These are phyloP conservation scores for Terana coerulea DNA, from an alignment of 768 basidiomycete genomes.

Conservation along the genomic window DNA sequence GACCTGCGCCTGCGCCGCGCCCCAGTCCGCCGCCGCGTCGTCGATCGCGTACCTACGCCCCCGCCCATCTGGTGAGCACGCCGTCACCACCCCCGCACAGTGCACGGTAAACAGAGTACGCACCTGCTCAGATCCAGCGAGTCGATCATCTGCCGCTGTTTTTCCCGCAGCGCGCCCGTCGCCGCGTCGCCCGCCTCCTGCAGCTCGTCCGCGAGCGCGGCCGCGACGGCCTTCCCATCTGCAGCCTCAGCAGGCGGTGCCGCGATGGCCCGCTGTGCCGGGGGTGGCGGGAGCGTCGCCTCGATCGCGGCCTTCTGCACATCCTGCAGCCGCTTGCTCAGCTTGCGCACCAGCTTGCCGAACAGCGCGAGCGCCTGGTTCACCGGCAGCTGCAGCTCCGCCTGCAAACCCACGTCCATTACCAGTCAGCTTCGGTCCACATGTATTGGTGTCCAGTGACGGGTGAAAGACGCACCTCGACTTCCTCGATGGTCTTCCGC, in stretches of 20 bases:
- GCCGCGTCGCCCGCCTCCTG: slow-evolving; percentile 69
- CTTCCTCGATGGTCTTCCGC: slow-evolving; percentile 82
- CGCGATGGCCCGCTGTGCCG: slow-evolving; percentile 29
- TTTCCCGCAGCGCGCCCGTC: slow-evolving; percentile 48
- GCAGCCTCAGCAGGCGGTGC: slow-evolving; percentile 22
- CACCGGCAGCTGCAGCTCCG: slow-evolving; percentile 79
- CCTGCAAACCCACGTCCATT: slow-evolving; percentile 33
- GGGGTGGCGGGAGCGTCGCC: slow-evolving; percentile 55
- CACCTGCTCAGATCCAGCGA: slow-evolving; percentile 85
- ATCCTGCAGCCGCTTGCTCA: slow-evolving; percentile 69
- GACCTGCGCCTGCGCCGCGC: slow-evolving; percentile 70
- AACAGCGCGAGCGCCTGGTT: slow-evolving; percentile 88
- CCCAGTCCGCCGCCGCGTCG: slow-evolving; percentile 68
- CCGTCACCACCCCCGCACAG: slow-evolving; percentile 1
- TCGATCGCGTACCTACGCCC: slow-evolving; percentile 68
- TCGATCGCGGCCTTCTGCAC: slow-evolving; percentile 78
- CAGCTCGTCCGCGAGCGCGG: slow-evolving; percentile 29
- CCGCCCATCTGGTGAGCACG: slow-evolving; percentile 5
- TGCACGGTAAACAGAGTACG: slow-evolving; percentile 32
- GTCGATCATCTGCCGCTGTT: slow-evolving; percentile 85
- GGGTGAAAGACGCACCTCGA: slow-evolving; percentile 69
- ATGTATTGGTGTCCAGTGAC: no score
- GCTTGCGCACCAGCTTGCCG: slow-evolving; percentile 84
- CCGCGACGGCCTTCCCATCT: slow-evolving; percentile 26
- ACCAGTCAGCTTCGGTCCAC: no score